A percentile compares a stretch with the other conserved stretches of the same genome.
Evolutionary conservation across 306 rosid species (phyloP).

Genomic region (Cucumis melo): DNA sequence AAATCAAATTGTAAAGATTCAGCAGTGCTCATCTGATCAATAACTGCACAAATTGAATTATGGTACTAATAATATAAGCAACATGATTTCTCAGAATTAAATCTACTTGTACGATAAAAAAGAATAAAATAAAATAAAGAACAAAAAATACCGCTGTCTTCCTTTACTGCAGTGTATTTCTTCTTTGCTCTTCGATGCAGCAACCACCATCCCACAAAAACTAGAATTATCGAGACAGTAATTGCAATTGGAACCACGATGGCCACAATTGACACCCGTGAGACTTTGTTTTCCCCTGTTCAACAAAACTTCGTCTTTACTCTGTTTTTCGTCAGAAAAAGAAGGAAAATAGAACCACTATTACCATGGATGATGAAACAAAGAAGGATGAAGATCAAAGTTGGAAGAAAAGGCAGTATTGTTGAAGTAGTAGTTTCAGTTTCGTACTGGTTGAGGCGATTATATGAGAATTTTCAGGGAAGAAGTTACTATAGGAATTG

Average conservation of each 20-base stretch:
- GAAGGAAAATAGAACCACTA: too few species aligned
- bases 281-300: constrained; percentile 2
- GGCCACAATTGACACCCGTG: not conserved
- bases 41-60: not conserved
- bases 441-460: too few species aligned
- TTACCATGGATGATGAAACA: not conserved
- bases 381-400: not conserved
- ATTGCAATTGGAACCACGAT: constrained; percentile 4
- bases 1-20: constrained; percentile 33
- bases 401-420: not conserved
- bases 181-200: constrained; percentile 3
- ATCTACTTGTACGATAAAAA: too few species aligned
- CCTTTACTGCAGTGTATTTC: not conserved
- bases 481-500: too few species aligned
- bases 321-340: too few species aligned
- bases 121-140: too few species aligned
- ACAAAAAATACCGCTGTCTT: not conserved
- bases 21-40: not conserved
- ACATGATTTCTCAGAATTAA: too few species aligned
- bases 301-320: too few species aligned
- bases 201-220: not conserved
- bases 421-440: too few species aligned
- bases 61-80: too few species aligned
- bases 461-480: too few species aligned
- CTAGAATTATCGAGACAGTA: not conserved